Evolutionary conservation across 1,139 yeast genomes (phyloP).

Genomic region (Yamadazyma taylorii): DNA sequence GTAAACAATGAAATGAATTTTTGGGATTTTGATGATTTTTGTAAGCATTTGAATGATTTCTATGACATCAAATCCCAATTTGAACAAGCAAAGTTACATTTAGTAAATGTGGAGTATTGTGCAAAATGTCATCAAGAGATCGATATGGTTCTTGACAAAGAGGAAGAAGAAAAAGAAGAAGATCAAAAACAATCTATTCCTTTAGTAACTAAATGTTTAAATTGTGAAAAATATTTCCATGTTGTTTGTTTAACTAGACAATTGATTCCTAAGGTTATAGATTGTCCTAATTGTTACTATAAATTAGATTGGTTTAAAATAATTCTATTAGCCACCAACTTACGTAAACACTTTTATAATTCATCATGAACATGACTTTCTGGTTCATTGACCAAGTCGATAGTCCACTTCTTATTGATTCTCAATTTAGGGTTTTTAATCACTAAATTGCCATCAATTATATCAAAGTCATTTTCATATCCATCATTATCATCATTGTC

Average conservation of each 20-base stretch:
- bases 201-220: constrained; percentile 36
- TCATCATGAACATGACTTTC: constrained; percentile 36
- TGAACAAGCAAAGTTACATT: constrained; percentile 21
- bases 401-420: constrained; percentile 52
- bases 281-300: constrained; percentile 41
- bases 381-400: constrained; percentile 19
- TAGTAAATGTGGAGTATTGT: constrained; percentile 26
- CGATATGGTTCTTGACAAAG: constrained; percentile 34
- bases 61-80: constrained; percentile 8
- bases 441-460: constrained; percentile 32
- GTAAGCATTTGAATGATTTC: constrained; percentile 7
- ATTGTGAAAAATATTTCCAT: constrained; percentile 42
- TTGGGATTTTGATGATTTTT: constrained; percentile 14
- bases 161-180: too few species aligned
- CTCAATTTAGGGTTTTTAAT: constrained; percentile 57
- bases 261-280: constrained; percentile 32
- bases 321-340: constrained; percentile 34
- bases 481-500: too few species aligned
- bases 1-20: constrained; percentile 7
- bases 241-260: constrained; percentile 41
- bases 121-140: constrained; percentile 25
- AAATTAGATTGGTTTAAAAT: constrained; percentile 41
- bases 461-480: not conserved
- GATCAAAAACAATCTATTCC: constrained; percentile 11
- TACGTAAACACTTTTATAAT: constrained; percentile 24